phyloP scores from a whole-genome alignment of 768 basidiomycete genomes.

The Tylopilus vinaceipallidus region DNA sequence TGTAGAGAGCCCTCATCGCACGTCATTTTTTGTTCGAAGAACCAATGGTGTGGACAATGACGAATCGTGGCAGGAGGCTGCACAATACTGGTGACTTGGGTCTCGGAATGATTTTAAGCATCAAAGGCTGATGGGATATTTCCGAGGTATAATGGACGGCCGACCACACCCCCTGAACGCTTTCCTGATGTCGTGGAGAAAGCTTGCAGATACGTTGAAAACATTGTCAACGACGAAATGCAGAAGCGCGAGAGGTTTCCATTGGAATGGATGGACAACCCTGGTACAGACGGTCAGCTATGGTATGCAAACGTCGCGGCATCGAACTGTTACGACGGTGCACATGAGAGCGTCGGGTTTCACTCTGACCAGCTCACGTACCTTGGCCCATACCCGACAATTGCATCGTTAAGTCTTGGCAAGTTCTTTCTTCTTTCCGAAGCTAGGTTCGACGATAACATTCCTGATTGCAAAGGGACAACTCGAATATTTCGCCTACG shows the following conservation, averaged over 20 bases:
- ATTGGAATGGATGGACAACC: conserved; percentile 60
- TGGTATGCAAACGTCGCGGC: conserved; percentile 89
- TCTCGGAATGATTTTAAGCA: background rate
- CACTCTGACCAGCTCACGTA: conserved; percentile 82
- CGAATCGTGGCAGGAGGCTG: conserved; percentile 65
- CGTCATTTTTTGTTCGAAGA: conserved; percentile 68
- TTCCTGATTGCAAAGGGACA: conserved; percentile 46
- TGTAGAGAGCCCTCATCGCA: conserved; percentile 83
- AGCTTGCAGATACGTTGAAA: conserved; percentile 69
- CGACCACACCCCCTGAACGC: conserved; percentile 48
- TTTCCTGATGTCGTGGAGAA: conserved; percentile 77
- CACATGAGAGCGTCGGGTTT: conserved; percentile 76
- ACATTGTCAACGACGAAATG: conserved; percentile 69
- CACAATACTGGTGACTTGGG: conserved; percentile 63
- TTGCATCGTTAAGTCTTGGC: conserved; percentile 83
- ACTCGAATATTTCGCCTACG: conserved; percentile 69
- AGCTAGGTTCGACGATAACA: background rate
- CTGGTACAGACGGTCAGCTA: conserved; percentile 20
- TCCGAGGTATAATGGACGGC: conserved; percentile 76
- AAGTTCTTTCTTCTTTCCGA: conserved; percentile 11
- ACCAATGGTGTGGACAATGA: conserved; percentile 43
- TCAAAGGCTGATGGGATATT: conserved; percentile 7
- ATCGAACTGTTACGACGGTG: conserved; percentile 81
- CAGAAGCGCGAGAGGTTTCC: conserved; percentile 55
- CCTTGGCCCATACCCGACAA: conserved; percentile 81